Base-by-base conservation (phyloP, 2,329 filamentous ascomycete genomes). In the Aureobasidium sp. region DNA sequence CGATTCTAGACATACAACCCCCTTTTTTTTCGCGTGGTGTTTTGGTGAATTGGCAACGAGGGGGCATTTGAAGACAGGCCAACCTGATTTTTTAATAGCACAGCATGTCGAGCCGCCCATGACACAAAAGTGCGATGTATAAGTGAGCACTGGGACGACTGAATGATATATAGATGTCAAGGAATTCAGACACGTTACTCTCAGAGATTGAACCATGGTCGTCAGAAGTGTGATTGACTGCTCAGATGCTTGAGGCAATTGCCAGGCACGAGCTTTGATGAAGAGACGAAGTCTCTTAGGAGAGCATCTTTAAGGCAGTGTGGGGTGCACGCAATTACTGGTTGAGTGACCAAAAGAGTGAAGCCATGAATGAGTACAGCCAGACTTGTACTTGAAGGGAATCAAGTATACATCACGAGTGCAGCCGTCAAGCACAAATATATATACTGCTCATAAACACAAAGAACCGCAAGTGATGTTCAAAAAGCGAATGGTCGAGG, bases 1-100 rank as follows among this genome's bases (percentile, higher is more conserved):
- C 55, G n/a, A 48, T 58, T 58, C 55, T 58, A 58, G 55, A 58
- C 39, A 29, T 29, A 39, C 42, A 47, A 20, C 22, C 9, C 34
- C 20, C n/a, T n/a, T 58, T 47, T 57, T 25, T 57, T 47, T 48
- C 37, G 9, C 14, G 29, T 48, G 51, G 37, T 31, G 37, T 17
- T 17, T 57, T 57, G 29, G 29, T 31, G 55, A 17, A 36, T 57
- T 45, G 31, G 29, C 17, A 41, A 39, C 5, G 42, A 42, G 34
- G 22, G 48, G 42, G 53, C 29, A 22, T 36, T 36, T 36, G 25
- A 29, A 14, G 12, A 34, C n/a, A 8, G 25, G 29, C 12, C 53
- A 36, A 15, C n/a, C 41, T 44, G 29, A 8, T 39, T 34, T 34
- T 45, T 41, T 34, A 34, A 34, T 9, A 31, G 17, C 31, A 34